Evolutionary conservation across 441 rosid genomes (phyloP).

Genomic region (Erysimum pusillum): DNA sequence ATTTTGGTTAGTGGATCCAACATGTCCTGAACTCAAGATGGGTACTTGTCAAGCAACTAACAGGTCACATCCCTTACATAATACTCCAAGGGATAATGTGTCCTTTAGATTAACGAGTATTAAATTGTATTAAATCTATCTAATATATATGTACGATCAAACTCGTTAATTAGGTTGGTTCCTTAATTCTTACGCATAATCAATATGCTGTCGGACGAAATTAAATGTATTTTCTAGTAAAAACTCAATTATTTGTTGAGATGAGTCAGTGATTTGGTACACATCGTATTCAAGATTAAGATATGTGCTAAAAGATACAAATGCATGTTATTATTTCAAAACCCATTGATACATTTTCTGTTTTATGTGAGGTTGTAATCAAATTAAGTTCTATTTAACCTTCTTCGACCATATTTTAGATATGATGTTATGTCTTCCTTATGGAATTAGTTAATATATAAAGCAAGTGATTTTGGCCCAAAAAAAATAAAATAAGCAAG

Average conservation of each 20-base stretch:
- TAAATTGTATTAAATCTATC: neutral
- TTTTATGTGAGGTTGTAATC: neutral
- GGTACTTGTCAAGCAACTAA: slow-evolving; percentile 42
- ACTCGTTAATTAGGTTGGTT: slow-evolving; percentile 27
- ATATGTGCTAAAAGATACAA: neutral
- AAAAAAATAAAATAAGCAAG: neutral
- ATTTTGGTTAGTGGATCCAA: slow-evolving; percentile 24
- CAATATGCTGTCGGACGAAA: neutral
- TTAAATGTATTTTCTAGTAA: neutral
- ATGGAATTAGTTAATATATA: neutral
- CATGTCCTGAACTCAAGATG: slow-evolving; percentile 8
- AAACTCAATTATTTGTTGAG: slow-evolving; percentile 13
- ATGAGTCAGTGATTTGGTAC: slow-evolving; percentile 7
- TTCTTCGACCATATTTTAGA: neutral
- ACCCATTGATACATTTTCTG: neutral
- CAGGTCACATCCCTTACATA: slow-evolving; percentile 40
- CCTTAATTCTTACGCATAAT: slow-evolving; percentile 35
- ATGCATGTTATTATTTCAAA: neutral
- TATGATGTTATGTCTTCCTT: slow-evolving; percentile 7
- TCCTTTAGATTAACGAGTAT: neutral
- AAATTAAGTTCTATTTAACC: neutral
- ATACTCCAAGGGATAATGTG: slow-evolving; percentile 25
- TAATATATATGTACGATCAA: neutral
- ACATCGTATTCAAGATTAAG: neutral
- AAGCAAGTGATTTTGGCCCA: neutral